Evolutionary conservation across 23 red algal genomes (phyloP).

Genomic region (Gracilaria caudata): DNA sequence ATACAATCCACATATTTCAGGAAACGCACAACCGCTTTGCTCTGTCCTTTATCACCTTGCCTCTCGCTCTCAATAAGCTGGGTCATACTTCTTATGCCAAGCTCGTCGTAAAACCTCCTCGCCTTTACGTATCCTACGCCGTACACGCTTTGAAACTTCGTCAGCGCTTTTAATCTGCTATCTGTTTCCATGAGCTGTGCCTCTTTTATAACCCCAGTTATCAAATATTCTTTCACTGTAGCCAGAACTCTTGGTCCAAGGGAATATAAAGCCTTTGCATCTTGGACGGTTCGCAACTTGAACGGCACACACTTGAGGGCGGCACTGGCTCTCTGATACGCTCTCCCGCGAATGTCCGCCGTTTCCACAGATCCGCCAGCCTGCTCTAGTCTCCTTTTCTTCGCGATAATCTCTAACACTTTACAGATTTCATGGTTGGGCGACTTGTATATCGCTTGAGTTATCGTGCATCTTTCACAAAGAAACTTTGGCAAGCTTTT

Average conservation of each 20-base stretch:
- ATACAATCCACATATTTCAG: constrained; percentile 19
- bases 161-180: constrained; percentile 15
- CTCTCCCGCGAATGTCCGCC: constrained; percentile 59
- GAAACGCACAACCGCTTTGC: constrained; percentile 13
- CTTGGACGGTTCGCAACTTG: constrained; percentile 21
- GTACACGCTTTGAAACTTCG: constrained; percentile 29
- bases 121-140: constrained; percentile 47
- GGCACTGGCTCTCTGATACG: constrained; percentile 47
- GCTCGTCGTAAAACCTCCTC: constrained; percentile 46
- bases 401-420: constrained; percentile 25
- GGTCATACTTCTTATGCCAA: constrained; percentile 17
- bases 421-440: constrained; percentile 57
- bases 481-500: constrained; percentile 12
- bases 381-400: constrained; percentile 60
- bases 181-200: constrained; percentile 31
- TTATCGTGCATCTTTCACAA: constrained; percentile 55
- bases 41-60: neutral
- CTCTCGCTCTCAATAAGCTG: constrained; percentile 2
- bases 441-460: constrained; percentile 29
- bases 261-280: constrained; percentile 20
- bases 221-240: constrained; percentile 37
- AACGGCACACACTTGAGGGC: constrained; percentile 65
- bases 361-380: constrained; percentile 22
- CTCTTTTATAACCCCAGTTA: constrained; percentile 26
- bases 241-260: constrained; percentile 48